phyloP scores from a whole-genome alignment of 768 basidiomycete genomes.

The Lentinula sp. region DNA sequence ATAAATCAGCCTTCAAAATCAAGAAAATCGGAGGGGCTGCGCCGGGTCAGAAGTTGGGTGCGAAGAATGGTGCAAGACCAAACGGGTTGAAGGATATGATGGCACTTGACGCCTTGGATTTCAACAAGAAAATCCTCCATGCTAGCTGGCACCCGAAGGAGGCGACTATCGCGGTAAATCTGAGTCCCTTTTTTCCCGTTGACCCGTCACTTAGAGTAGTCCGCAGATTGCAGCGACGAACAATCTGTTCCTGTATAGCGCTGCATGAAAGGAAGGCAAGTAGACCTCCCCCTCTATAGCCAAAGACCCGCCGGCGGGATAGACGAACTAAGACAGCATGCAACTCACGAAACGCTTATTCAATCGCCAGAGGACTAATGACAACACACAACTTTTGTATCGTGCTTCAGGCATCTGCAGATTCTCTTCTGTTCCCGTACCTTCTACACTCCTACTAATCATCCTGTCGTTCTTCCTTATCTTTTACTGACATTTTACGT shows the following conservation, averaged over 20 bases:
- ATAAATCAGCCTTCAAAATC: slow-evolving; percentile 98
- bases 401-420: background rate
- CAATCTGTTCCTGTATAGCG: slow-evolving; percentile 87
- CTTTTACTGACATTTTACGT: background rate
- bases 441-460: slow-evolving; percentile 4
- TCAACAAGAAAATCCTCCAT: slow-evolving; percentile 96
- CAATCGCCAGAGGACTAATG: slow-evolving; percentile 1
- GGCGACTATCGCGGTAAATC: slow-evolving; percentile 92
- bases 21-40: slow-evolving; percentile 94
- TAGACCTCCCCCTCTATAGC: slow-evolving; percentile 2
- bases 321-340: slow-evolving; percentile 5
- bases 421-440: background rate
- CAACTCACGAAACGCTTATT: slow-evolving; percentile 1
- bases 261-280: slow-evolving; percentile 35
- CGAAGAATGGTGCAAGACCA: slow-evolving; percentile 73
- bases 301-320: slow-evolving; percentile 9
- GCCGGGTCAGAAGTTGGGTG: slow-evolving; percentile 60
- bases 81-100: slow-evolving; percentile 77
- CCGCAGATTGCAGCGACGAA: slow-evolving; percentile 91
- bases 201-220: slow-evolving; percentile 5
- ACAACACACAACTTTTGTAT: background rate
- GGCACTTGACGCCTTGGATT: slow-evolving; percentile 82
- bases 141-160: slow-evolving; percentile 98
- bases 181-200: background rate
- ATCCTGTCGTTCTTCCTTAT: background rate